Percentiles rank a stretch among this genome's conserved stretches.
Conservation (phyloP, 73 alveolate species). For the Paramecium sonneborni region DNA sequence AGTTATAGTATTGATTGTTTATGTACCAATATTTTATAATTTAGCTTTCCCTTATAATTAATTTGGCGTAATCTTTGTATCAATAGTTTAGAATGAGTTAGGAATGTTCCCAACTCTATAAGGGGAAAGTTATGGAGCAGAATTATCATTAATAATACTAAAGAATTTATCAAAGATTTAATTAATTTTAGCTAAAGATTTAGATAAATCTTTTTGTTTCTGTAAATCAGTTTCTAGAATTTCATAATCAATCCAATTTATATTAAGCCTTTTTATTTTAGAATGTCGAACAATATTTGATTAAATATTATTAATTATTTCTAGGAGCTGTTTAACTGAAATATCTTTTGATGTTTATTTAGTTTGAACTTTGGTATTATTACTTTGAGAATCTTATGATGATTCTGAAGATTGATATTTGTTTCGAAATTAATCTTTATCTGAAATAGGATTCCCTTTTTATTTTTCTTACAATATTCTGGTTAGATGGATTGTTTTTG, state of each 20-base stretch:
- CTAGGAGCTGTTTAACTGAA: not conserved
- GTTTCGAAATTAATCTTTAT: not conserved
- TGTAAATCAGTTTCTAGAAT: not conserved
- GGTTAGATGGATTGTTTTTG: not conserved
- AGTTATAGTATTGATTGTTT: not conserved
- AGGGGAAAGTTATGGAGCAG: not conserved
- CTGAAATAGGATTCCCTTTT: not conserved
- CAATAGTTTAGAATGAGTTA: not conserved
- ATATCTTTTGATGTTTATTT: not conserved
- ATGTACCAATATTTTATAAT: not conserved
- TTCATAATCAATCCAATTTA: conserved; percentile 8
- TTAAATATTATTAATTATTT: not conserved
- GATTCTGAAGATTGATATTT: not conserved
- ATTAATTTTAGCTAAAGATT: not conserved
- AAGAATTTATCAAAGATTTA: not conserved
- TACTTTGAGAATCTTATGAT: not conserved
- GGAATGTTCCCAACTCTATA: not conserved
- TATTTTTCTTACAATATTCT: not conserved
- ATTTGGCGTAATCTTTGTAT: not conserved
- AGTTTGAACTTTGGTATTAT: not conserved
- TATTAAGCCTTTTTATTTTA: not conserved
- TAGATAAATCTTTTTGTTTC: not conserved
- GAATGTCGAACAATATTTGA: not conserved
- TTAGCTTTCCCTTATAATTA: not conserved
- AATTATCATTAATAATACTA: not conserved